These are phyloP conservation scores for Nicotiana knightiana DNA, from an alignment of 257 asterid genomes.

Conservation along the genomic window DNA sequence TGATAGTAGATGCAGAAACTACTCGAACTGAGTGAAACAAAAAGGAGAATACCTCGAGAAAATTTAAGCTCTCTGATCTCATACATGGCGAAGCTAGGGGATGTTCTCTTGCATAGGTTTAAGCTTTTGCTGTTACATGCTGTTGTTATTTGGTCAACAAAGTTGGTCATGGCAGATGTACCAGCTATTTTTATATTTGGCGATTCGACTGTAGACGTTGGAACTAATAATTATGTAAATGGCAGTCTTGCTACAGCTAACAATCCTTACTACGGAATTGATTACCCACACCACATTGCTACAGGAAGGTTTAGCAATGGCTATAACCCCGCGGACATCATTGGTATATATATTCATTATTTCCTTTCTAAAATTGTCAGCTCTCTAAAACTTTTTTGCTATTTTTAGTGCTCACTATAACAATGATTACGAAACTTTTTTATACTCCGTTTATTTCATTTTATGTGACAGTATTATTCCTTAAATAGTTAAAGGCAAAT, in stretches of 20 bases:
- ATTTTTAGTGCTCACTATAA: not conserved
- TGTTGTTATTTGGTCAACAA: not conserved
- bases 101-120: not conserved
- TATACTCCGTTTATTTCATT: no score
- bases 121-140: not conserved
- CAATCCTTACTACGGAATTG: slow-evolving; percentile 41
- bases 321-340: slow-evolving; percentile 39
- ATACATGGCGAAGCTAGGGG: not conserved
- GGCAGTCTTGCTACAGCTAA: slow-evolving; percentile 30
- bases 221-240: slow-evolving; percentile 33
- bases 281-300: slow-evolving; percentile 31
- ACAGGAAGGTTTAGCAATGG: slow-evolving; percentile 70
- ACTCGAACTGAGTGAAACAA: not conserved
- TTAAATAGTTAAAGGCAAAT: no score
- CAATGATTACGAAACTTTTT: no score
- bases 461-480: no score
- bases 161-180: slow-evolving; percentile 10
- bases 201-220: slow-evolving; percentile 54
- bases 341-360: slow-evolving; percentile 24
- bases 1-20: not conserved
- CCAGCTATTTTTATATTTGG: slow-evolving; percentile 40
- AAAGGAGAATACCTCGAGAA: not conserved
- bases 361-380: not conserved
- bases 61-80: not conserved
- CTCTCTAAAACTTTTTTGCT: not conserved